These are phyloP conservation scores for Stevia rebaudiana DNA, from an alignment of 140 eudicot species.

Conservation along the genomic window DNA sequence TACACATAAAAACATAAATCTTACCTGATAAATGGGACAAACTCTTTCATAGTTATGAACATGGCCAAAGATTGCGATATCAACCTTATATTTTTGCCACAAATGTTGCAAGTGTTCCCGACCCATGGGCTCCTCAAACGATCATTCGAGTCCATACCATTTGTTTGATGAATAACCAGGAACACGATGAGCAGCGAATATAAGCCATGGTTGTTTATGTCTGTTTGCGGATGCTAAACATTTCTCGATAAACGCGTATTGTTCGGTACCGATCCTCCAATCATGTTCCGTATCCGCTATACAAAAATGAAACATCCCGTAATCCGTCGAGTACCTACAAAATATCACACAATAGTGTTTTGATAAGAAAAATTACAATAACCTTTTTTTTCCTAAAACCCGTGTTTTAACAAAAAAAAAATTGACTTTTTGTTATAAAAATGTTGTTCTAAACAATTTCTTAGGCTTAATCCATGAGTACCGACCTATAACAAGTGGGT, in stretches of 20 bases:
- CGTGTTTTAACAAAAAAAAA: too few species aligned
- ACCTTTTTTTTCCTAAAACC: too few species aligned
- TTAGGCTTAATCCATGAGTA: too few species aligned
- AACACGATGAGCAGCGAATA: conserved; percentile 69
- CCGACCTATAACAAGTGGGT: too few species aligned
- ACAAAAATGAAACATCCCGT: conserved; percentile 84
- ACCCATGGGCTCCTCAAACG: conserved; percentile 92
- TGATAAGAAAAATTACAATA: too few species aligned
- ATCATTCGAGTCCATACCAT: conserved; percentile 55
- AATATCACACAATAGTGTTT: background rate
- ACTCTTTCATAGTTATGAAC: conserved; percentile 30
- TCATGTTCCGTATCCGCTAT: conserved; percentile 82
- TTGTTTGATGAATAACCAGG: conserved; percentile 62
- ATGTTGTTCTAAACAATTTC: too few species aligned
- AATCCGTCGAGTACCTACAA: conserved; percentile 67
- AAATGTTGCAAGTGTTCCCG: conserved; percentile 73
- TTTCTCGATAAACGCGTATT: conserved; percentile 58
- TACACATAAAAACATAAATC: too few species aligned
- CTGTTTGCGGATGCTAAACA: conserved; percentile 62
- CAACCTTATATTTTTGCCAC: conserved; percentile 88
- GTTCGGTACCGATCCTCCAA: conserved; percentile 82
- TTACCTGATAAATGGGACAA: conserved; percentile 29
- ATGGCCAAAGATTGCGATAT: conserved; percentile 42
- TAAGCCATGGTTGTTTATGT: conserved; percentile 80
- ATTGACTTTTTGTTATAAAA: too few species aligned